Conservation (phyloP, 805 yeast genomes). For the Pichia heedii region DNA sequence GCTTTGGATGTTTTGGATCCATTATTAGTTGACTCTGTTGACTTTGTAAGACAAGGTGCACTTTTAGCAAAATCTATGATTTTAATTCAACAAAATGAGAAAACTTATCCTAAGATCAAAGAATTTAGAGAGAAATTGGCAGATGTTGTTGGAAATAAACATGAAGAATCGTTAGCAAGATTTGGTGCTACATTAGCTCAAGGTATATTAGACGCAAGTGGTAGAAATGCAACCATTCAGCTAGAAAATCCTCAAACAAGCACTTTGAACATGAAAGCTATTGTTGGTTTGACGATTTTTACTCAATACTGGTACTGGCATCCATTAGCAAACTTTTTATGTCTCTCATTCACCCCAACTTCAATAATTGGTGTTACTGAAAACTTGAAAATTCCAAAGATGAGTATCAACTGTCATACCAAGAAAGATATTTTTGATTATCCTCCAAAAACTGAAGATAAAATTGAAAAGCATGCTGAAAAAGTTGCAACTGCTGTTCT, state of each 20-base stretch:
- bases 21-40: constrained; percentile 85
- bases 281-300: constrained; percentile 85
- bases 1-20: constrained; percentile 93
- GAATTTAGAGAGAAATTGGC: constrained; percentile 67
- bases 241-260: constrained; percentile 84
- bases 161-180: constrained; percentile 94
- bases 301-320: constrained; percentile 98
- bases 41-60: constrained; percentile 97
- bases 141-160: constrained; percentile 72
- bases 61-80: constrained; percentile 88
- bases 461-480: constrained; percentile 74
- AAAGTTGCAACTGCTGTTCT: constrained; percentile 88
- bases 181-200: constrained; percentile 96
- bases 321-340: constrained; percentile 89
- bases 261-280: constrained; percentile 81
- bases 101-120: constrained; percentile 69
- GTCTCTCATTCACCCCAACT: constrained; percentile 88
- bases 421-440: constrained; percentile 75
- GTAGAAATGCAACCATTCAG: constrained; percentile 91
- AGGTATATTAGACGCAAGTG: constrained; percentile 98
- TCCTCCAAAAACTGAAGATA: constrained; percentile 80
- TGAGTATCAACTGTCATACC: constrained; percentile 72
- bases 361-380: constrained; percentile 78
- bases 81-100: constrained; percentile 79
- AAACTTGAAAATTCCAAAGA: constrained; percentile 80